Evolutionary conservation across 495 filamentous ascomycete species (phyloP), one percentile per base, ranked within the genome.

Genomic region (Aspergillus funiculosus): DNA sequence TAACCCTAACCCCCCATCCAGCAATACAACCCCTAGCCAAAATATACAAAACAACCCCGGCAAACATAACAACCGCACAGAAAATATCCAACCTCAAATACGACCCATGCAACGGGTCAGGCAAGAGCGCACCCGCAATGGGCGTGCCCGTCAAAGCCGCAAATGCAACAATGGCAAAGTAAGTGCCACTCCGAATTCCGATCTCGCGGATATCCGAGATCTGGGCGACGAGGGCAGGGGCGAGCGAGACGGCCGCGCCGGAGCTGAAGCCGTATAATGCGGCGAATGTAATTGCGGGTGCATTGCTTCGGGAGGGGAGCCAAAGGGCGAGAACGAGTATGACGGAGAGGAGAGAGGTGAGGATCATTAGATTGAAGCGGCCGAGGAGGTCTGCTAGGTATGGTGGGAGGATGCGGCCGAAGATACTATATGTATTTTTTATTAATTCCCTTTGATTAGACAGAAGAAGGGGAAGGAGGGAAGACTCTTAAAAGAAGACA

Each of bases 331-430:
- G 71, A 0, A 81, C 76, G 30, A 89, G 66, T 29, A 89, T 74
- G 13, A 68, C 74, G 0, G 80, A 79, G 44, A 81, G 63, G 25
- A 63, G 67, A 2, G 75, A 70, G 55, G 81, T 83, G 26, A 79
- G 36, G 21, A 86, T 74, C 73, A 87, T 83, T 9, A 78, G 66
- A 62, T 91, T 91, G 68, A 78, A 89, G 19, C 82, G 77, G 1
- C 87, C 87, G 25, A 86, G 28, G 48, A 75, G 78, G 60, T 92
- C 87, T 29, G 81, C 86, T 13, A 84, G 37, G 52, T 79, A 77
- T n/a, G 82, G 82, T 1, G 85, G 85, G 6, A 86, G 48, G 37
- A 85, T 86, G 37, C 86, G 79, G n/a, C 86, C 86, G 35, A 84
- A 72, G 46, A 88, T 75, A 46, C 80, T 76, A 39, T 43, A 22